Evolutionary conservation across 768 basidiomycete species (phyloP).

Genomic region (Lactarius psammicola): DNA sequence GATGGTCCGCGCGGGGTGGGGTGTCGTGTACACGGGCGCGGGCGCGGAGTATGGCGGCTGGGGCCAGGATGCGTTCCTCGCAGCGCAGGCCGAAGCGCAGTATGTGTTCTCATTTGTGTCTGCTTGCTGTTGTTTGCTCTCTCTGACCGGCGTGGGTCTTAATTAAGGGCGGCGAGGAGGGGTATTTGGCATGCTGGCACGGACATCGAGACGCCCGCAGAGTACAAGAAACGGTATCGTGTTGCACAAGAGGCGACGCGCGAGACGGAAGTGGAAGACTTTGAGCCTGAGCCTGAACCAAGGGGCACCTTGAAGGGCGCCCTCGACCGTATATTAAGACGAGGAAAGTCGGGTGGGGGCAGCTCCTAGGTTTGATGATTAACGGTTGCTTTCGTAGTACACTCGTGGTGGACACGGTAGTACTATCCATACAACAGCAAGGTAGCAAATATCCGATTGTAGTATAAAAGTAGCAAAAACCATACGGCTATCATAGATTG

Average conservation of each 20-base stretch:
- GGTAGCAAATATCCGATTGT: slow-evolving; percentile 2
- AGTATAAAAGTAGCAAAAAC: neutral
- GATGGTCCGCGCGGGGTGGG: slow-evolving; percentile 82
- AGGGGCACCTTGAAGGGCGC: too few relatives aligned
- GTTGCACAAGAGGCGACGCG: neutral
- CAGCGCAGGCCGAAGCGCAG: slow-evolving; percentile 66
- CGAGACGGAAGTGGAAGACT: neutral
- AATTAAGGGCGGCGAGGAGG: slow-evolving; percentile 29
- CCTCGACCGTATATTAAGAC: neutral
- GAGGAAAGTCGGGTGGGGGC: neutral
- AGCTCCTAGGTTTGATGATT: neutral
- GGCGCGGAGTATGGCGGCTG: slow-evolving; percentile 77
- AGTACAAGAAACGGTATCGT: slow-evolving; percentile 43
- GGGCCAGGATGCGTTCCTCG: slow-evolving; percentile 62
- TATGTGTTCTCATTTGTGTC: slow-evolving; percentile 42
- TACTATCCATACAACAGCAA: neutral
- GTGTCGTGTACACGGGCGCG: slow-evolving; percentile 67
- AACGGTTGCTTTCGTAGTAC: neutral
- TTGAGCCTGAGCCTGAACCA: neutral
- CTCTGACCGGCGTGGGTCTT: neutral
- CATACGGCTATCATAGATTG: neutral
- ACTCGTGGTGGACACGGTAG: neutral
- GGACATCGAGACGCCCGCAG: slow-evolving; percentile 41
- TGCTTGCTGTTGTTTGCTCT: slow-evolving; percentile 2
- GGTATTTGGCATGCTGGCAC: slow-evolving; percentile 43